Base-by-base conservation (phyloP, 805 yeast species). In the Sungouiella thailandica region DNA sequence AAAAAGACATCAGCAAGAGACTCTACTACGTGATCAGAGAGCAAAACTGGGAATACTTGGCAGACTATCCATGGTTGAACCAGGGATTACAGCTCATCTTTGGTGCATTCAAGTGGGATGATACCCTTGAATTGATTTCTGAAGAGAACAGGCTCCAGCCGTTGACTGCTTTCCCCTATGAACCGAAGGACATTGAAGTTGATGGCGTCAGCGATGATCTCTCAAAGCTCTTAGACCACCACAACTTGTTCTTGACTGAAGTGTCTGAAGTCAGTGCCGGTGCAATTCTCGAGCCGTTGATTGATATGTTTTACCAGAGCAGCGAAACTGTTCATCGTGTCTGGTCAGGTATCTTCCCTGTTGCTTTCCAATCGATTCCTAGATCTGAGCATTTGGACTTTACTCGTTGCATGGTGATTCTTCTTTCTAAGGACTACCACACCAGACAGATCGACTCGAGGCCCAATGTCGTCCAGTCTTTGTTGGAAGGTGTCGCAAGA, bases 31-130 rank as follows among this genome's bases (percentile, higher is more conserved):
- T 90, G 7, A 74, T 94, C n/a, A 68, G 90, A 24, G 97, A 93
- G 49, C 99, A 93, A 55, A 90, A 87, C 50, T 93, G 99, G 99
- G 99, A 93, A 53, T 83, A 76, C 44, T 64, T 93, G 24, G 89
- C 95, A 1, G 98, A 93, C 45, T 84, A 83, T 49, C 84, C 88
- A 26, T 93, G 98, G 98, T 61, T 90, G 41, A 87, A 87, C 54
- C 97, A 90, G 56, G 97, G 96, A 0, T 66, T 86, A 13, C 96
- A 89, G 52, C 60, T 94, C 18, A 60, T 93, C 5, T 86, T 82
- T 50, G 95, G 93, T 0, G 71, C 95, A 0, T 78, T 85, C 44
- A 81, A 80, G 37, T 57, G 57, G 25, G 70, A 71, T 1, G 64
- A 71, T 35, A 55, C 50, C 2, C 46, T 87, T 13, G 58, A 55